Conservation (phyloP, 768 basidiomycete genomes). For the Podaxis sp. region DNA sequence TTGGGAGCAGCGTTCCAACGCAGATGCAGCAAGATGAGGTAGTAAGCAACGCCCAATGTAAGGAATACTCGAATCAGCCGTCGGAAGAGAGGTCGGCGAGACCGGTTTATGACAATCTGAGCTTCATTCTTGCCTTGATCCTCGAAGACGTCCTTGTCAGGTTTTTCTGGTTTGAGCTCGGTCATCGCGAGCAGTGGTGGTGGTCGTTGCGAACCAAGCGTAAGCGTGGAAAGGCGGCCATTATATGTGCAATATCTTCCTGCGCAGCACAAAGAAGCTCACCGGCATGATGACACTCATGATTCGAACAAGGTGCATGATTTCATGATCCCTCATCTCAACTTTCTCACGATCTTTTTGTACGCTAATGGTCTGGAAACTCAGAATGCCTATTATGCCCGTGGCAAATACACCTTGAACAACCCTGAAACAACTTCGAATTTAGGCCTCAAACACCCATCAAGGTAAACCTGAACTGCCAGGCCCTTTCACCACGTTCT, state of each 20-base stretch:
- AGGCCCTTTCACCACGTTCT: background rate
- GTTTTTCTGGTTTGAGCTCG: background rate
- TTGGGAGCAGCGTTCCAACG: background rate
- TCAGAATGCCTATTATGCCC: background rate
- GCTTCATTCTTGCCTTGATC: conserved; percentile 5
- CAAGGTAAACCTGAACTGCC: background rate
- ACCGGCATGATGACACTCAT: background rate
- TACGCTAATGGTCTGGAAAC: background rate
- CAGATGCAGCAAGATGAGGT: background rate
- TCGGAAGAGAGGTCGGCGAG: conserved; percentile 1
- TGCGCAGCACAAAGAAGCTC: background rate
- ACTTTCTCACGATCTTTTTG: background rate
- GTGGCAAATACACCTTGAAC: background rate
- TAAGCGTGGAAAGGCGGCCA: conserved; percentile 5
- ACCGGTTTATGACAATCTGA: background rate
- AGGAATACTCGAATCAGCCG: background rate
- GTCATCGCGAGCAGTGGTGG: background rate
- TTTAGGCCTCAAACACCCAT: background rate
- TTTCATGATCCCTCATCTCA: background rate
- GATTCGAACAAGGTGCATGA: background rate
- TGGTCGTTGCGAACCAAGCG: background rate
- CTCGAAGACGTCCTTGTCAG: background rate
- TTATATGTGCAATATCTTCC: background rate
- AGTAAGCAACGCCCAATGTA: background rate
- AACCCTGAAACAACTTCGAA: background rate